Evolutionary conservation across 2,329 filamentous ascomycete genomes (phyloP), one percentile per base, ranked within the genome.

Genomic region (Aphanoascus verrucosus): DNA sequence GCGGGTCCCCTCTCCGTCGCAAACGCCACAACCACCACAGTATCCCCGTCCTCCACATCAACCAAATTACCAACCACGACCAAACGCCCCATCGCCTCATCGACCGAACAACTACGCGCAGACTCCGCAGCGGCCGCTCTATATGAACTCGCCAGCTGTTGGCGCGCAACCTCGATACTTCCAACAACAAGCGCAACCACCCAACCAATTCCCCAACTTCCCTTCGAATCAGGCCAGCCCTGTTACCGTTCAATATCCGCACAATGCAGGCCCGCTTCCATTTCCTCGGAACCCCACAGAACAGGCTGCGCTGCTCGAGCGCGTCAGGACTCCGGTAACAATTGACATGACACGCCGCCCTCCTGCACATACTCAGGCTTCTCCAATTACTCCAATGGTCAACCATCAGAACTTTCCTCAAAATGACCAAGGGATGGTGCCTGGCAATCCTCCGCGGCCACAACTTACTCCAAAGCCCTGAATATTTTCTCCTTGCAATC

Each of bases 251-350:
- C 55, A 59, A 14, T 69, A 69, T 49, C 58, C 67, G 19, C 70
- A 67, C 51, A 67, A 62, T 11, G 64, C 66, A 11, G 50, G 51
- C 6, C 62, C 64, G 31, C 61, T 65, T 34, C 63, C 65, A n/a
- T 69, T 69, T 59, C 61, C 67, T 20, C 65, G 70, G 23, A 70
- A 62, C 60, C 66, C 67, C 14, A 65, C 68, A 40, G 69, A 72
- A 49, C 69, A 72, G 57, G 67, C 67, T 19, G 63, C 64, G 2
- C 50, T 69, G 43, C 67, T 70, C 61, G 67, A 70, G 34, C 62
- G 67, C 37, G 67, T 66, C 43, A 69, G 67, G 56, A 61, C 65
- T n/a, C 69, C 71, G 42, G 52, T 69, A 45, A n/a, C n/a, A n/a
- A 63, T 66, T 4, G 63, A 65, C 17, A 61, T 64, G 41, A 58